Evolutionary conservation across 345 rosid genomes (phyloP).

Genomic region (Hypericum perforatum): DNA sequence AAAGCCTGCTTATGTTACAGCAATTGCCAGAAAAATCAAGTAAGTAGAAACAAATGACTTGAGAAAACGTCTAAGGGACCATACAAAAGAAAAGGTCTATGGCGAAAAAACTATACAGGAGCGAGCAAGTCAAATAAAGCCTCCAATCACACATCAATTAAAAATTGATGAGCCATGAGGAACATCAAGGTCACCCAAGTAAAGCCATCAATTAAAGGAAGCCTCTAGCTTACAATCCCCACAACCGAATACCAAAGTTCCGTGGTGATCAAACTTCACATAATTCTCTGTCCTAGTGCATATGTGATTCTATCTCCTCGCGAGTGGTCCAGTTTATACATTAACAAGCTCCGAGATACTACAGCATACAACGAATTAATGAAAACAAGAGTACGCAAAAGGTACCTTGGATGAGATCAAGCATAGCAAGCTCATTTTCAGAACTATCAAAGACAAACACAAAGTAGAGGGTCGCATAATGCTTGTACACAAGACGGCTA

Average conservation of each 20-base stretch:
- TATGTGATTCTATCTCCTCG: neutral
- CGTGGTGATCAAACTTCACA: too few species aligned
- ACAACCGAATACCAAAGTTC: too few species aligned
- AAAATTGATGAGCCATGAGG: too few species aligned
- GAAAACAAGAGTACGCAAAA: neutral
- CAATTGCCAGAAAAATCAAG: neutral
- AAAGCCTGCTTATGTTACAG: conserved; percentile 8
- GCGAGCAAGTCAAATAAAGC: too few species aligned
- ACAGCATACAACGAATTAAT: neutral
- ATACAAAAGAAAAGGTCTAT: too few species aligned
- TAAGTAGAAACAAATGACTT: neutral
- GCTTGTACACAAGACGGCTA: conserved; percentile 78
- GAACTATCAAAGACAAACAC: conserved; percentile 74
- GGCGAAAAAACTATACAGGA: too few species aligned
- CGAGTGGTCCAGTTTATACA: neutral
- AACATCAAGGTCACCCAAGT: too few species aligned
- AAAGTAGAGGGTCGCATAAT: conserved; percentile 82
- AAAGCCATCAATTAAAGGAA: too few species aligned
- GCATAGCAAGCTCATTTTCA: conserved; percentile 96
- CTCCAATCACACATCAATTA: too few species aligned
- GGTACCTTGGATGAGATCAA: conserved; percentile 84
- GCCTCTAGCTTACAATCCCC: too few species aligned
- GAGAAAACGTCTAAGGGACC: too few species aligned
- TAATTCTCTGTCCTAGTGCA: too few species aligned
- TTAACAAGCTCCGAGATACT: neutral